phyloP scores from a whole-genome alignment of 2,329 filamentous ascomycete genomes.

The Zalaria obscura region DNA sequence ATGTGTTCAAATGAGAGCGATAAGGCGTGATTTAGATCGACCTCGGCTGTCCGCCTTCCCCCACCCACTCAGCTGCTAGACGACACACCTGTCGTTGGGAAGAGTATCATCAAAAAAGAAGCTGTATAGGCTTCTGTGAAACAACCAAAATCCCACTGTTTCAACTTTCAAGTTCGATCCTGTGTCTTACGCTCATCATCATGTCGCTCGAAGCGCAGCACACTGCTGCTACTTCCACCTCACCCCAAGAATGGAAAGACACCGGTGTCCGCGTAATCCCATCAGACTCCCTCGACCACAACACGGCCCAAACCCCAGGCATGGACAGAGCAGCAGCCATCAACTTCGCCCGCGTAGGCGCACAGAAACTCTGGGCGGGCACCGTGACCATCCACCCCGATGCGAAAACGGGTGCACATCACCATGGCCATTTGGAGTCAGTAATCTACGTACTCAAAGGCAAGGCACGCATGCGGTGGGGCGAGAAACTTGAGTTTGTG shows the following conservation, averaged over 20 bases:
- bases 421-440: slow-evolving; percentile 31
- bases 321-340: slow-evolving; percentile 31
- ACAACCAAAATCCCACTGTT: too few species aligned
- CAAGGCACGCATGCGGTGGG: slow-evolving; percentile 31
- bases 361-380: slow-evolving; percentile 31
- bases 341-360: slow-evolving; percentile 28
- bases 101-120: too few species aligned
- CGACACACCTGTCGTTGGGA: too few species aligned
- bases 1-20: too few species aligned
- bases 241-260: slow-evolving; percentile 19
- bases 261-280: slow-evolving; percentile 29
- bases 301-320: slow-evolving; percentile 28
- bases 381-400: slow-evolving; percentile 30
- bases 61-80: too few species aligned
- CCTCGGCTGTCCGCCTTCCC: too few species aligned
- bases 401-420: slow-evolving; percentile 31
- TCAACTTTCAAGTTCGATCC: too few species aligned
- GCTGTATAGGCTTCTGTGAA: too few species aligned
- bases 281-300: slow-evolving; percentile 23
- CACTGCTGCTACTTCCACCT: too few species aligned
- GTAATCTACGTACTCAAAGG: slow-evolving; percentile 33
- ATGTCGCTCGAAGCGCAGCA: too few species aligned
- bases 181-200: too few species aligned
- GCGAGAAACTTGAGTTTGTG: slow-evolving; percentile 28
- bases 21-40: too few species aligned